Percentiles rank a stretch among this genome's conserved stretches.
Evolutionary conservation across 352 stramenopile species (phyloP).

Genomic region (Plasmopara viticola): DNA sequence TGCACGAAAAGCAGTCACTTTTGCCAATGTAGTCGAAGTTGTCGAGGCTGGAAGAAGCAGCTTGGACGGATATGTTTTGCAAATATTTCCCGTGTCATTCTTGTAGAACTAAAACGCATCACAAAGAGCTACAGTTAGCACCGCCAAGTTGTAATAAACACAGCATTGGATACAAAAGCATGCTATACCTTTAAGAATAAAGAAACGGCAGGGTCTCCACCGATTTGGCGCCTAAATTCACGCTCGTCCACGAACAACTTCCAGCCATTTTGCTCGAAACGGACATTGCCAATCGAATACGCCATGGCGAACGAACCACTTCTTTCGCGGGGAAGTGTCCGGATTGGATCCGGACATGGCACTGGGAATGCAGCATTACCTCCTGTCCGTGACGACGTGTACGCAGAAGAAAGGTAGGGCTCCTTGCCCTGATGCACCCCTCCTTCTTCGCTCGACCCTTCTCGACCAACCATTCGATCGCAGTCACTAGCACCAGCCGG

Average conservation of each 20-base stretch:
- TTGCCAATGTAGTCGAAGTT: slow-evolving; percentile 54
- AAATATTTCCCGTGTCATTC: slow-evolving; percentile 74
- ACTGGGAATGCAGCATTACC: slow-evolving; percentile 22
- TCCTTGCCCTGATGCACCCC: slow-evolving; percentile 13
- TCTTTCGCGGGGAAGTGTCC: slow-evolving; percentile 33
- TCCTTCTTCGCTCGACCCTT: slow-evolving; percentile 7
- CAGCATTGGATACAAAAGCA: not conserved
- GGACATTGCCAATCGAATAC: slow-evolving; percentile 37
- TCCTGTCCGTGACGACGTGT: slow-evolving; percentile 14
- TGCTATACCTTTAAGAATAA: slow-evolving; percentile 63
- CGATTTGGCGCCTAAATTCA: slow-evolving; percentile 77
- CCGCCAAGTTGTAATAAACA: not conserved
- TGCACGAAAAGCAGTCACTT: slow-evolving; percentile 75
- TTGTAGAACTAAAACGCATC: slow-evolving; percentile 55
- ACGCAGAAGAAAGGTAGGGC: not conserved
- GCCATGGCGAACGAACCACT: slow-evolving; percentile 68
- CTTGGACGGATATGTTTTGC: slow-evolving; percentile 76
- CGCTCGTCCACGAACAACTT: slow-evolving; percentile 65
- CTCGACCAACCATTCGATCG: slow-evolving; percentile 10
- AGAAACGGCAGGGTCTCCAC: slow-evolving; percentile 42
- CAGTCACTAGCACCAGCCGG: slow-evolving; percentile 3
- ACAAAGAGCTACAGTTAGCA: slow-evolving; percentile 4
- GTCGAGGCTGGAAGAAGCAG: slow-evolving; percentile 69
- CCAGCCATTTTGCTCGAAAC: slow-evolving; percentile 61
- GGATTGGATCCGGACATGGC: slow-evolving; percentile 19